A percentile compares a stretch with the other conserved stretches of the same genome.
Conservation (phyloP, 2,329 filamentous ascomycete genomes). For the Phyllosticta ampelicida region DNA sequence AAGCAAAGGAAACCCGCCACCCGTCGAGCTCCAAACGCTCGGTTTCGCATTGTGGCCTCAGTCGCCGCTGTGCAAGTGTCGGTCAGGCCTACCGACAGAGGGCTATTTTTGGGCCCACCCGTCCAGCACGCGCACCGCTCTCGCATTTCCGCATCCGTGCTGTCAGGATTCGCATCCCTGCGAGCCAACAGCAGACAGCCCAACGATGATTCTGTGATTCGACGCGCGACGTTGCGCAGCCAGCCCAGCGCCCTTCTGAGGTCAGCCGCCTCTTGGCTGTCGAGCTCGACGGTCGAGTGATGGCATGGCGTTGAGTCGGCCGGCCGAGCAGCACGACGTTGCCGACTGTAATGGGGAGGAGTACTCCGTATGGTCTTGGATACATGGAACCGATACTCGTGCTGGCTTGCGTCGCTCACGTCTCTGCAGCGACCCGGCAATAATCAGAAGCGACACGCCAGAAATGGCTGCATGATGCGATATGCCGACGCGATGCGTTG, state of each 20-base stretch:
- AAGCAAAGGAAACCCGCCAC: neutral
- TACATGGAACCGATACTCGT: too few species aligned
- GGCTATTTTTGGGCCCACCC: neutral
- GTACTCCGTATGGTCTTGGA: too few species aligned
- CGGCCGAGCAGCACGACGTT: neutral
- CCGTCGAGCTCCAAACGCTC: neutral
- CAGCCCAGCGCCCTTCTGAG: neutral
- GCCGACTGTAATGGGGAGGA: neutral
- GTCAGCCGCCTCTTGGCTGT: neutral
- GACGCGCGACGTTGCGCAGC: neutral
- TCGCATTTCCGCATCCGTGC: too few species aligned
- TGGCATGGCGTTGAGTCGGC: neutral
- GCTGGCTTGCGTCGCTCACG: neutral
- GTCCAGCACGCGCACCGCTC: neutral
- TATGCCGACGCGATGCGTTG: neutral
- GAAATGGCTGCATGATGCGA: neutral
- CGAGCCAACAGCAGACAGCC: neutral
- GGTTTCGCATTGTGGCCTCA: neutral
- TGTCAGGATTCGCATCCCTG: neutral
- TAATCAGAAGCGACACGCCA: neutral
- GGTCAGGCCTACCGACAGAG: neutral
- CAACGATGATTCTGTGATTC: neutral
- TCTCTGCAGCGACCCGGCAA: neutral
- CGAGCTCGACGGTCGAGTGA: neutral
- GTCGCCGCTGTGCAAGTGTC: neutral